Conservation (phyloP, 1,284 basidiomycete genomes). For the Leccinum pachyderme region DNA sequence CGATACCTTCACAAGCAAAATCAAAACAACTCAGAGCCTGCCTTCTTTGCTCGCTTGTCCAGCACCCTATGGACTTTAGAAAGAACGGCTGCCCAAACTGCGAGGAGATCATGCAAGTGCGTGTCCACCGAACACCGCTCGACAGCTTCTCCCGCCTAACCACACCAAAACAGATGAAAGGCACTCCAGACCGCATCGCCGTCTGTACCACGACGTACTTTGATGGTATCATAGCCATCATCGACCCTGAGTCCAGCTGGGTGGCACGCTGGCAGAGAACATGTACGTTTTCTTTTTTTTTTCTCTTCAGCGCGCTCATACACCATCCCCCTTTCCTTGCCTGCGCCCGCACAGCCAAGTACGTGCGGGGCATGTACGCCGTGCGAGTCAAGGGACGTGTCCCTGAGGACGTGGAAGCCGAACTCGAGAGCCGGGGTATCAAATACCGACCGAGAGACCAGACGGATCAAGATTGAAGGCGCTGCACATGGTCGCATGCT, state of each 20-base stretch:
- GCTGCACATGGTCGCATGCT: slow-evolving; percentile 6
- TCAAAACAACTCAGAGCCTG: slow-evolving; percentile 85
- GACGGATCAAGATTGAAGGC: slow-evolving; percentile 59
- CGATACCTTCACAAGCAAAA: slow-evolving; percentile 59
- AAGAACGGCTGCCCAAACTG: slow-evolving; percentile 94
- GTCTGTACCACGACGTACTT: slow-evolving; percentile 93
- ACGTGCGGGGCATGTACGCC: slow-evolving; percentile 85
- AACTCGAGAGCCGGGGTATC: slow-evolving; percentile 72
- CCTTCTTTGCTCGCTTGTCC: slow-evolving; percentile 89
- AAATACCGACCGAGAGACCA: slow-evolving; percentile 79
- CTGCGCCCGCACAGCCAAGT: slow-evolving; percentile 59
- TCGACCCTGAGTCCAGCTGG: slow-evolving; percentile 91
- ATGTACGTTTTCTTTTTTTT: slow-evolving; percentile 48
- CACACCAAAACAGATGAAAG: slow-evolving; percentile 70
- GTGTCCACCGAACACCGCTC: slow-evolving; percentile 7
- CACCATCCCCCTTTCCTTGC: background rate
- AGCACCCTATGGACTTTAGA: slow-evolving; percentile 82
- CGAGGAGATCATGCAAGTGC: slow-evolving; percentile 90
- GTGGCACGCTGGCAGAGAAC: slow-evolving; percentile 92
- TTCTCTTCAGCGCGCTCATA: background rate
- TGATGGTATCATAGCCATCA: slow-evolving; percentile 89
- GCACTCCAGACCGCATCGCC: slow-evolving; percentile 78
- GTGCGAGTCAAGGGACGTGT: slow-evolving; percentile 84
- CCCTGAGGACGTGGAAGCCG: slow-evolving; percentile 82
- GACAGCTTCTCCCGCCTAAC: background rate